Evolutionary conservation across 345 rosid species (phyloP), one percentile per base, ranked within the genome.

Genomic region (Psidium guajava): DNA sequence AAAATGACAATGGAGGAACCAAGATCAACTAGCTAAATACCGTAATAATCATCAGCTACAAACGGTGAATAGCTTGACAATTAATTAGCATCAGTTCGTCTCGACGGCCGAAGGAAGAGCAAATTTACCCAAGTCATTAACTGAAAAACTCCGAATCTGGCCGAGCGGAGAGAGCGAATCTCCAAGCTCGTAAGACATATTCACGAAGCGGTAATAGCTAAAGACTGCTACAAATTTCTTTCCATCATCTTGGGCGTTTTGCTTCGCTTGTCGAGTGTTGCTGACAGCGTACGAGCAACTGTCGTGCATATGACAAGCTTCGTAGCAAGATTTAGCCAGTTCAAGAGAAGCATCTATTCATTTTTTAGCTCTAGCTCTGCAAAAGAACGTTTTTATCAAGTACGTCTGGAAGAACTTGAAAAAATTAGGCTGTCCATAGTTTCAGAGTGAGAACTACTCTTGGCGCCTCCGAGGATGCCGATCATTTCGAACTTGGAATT

Each of bases 91-190:
- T 64, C 44, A 6, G 1, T 32, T 64, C 12, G 75, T 32, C 32
- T 64, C 44, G 8, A 32, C 77, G 18, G 77, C 80, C 25, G 5
- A 69, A 2, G 80, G 24, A 69, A 32, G 80, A 36, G 25, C 6
- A 69, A 36, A 69, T 69, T 20, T 20, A 69, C 80, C 24, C 9
- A 4, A 69, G 6, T 10, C 47, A 24, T 16, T 32, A 69, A 69
- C 13, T 69, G 0, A 4, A 69, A 5, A 36, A 47, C 6, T 36
- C 47, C 0, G 13, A 69, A 36, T 20, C 47, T 0, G 25, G 13
- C 47, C 13, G 11, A 2, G 6, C 47, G 6, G 13, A 69, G 13
- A 69, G 36, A 18, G 80, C 25, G 2, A 36, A 18, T 69, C 7
- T 47, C 47, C 3, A 6, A 11, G 47, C 25, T 36, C 36, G 25